phyloP scores from a whole-genome alignment of 176 grass and related monocot species.

The Paspalum vaginatum region DNA sequence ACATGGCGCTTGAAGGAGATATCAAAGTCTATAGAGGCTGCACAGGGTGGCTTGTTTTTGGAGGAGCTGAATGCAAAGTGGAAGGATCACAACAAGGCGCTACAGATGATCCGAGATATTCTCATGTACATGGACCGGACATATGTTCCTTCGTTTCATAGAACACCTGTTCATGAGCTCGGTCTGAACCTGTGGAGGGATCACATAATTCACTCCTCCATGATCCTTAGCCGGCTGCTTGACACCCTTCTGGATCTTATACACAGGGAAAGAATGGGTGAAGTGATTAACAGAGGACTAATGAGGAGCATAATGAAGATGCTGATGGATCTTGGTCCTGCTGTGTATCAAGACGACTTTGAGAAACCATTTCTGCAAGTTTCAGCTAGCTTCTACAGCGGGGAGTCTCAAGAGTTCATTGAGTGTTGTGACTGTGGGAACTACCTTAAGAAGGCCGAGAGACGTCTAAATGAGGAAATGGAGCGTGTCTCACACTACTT shows the following conservation, averaged over 20 bases:
- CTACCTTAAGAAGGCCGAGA: conserved; percentile 91
- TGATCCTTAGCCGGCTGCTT: conserved; percentile 68
- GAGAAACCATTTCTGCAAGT: conserved; percentile 85
- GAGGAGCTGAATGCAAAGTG: conserved; percentile 84
- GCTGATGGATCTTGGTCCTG: conserved; percentile 91
- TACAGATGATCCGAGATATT: conserved; percentile 95
- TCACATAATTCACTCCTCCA: conserved; percentile 72
- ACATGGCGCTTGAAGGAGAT: conserved; percentile 80
- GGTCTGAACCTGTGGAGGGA: conserved; percentile 93
- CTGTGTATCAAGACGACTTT: conserved; percentile 95
- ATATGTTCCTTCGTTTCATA: conserved; percentile 59
- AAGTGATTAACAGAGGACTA: conserved; percentile 85
- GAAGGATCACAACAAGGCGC: conserved; percentile 90
- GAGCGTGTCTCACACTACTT: conserved; percentile 95
- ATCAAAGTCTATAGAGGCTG: conserved; percentile 72
- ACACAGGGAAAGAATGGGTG: conserved; percentile 75
- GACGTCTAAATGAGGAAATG: conserved; percentile 91
- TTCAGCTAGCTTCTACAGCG: conserved; percentile 83
- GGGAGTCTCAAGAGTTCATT: conserved; percentile 82
- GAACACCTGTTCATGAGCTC: conserved; percentile 88
- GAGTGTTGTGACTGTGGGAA: conserved; percentile 88
- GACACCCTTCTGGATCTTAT: conserved; percentile 91
- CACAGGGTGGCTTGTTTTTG: conserved; percentile 85
- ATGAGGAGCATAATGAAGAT: conserved; percentile 93
- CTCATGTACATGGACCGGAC: conserved; percentile 98